Base-by-base conservation (phyloP, 2,329 filamentous ascomycete genomes). In the Talaromyces albobiverticillius region DNA sequence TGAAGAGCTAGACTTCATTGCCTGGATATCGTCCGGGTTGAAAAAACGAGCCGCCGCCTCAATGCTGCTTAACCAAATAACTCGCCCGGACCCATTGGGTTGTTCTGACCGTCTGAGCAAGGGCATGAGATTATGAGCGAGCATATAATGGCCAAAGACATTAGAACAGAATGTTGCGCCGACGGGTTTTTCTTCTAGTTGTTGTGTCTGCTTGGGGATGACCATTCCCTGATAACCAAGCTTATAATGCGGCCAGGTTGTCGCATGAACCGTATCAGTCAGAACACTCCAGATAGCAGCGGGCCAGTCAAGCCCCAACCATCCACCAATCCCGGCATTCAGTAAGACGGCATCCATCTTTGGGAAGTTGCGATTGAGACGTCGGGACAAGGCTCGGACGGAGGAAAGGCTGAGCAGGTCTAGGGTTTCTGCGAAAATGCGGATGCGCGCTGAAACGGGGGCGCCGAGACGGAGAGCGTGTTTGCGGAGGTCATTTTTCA, bases 131-230 rank as follows among this genome's bases (percentile, higher is more conserved):
- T 87, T 84, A 69, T 96, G 92, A 14, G 84, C 83, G 22, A 99
- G 83, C 65, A 96, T 75, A 69, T 99, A 97, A 74, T 99, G 94
- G 0, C 94, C 94, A 67, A 99, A 97, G 26, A 96, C 82, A 67
- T 97, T 97, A 47, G 93, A 87, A 68, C 87, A 88, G 69, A 97
- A 99, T 16, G 96, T 84, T 61, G 90, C 81, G 3, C 90, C 92
- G 0, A 99, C 75, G 4, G 77, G 74, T 0, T 87, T 85, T 55
- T 85, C 82, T 14, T 73, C 62, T 3, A 59, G 54, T 7, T 51
- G 51, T 9, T 70, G 66, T 13, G 80, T 74, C 66, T 91, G 80
- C 8, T 74, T 71, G 57, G 76, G 74, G n/a, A 82, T 76, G 1
- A 81, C 55, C 55, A 77, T 73, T 22, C 86, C 86, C 2, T 78